phyloP scores from a whole-genome alignment of 2,329 filamentous ascomycete species.

The Sarocladium oryzae region DNA sequence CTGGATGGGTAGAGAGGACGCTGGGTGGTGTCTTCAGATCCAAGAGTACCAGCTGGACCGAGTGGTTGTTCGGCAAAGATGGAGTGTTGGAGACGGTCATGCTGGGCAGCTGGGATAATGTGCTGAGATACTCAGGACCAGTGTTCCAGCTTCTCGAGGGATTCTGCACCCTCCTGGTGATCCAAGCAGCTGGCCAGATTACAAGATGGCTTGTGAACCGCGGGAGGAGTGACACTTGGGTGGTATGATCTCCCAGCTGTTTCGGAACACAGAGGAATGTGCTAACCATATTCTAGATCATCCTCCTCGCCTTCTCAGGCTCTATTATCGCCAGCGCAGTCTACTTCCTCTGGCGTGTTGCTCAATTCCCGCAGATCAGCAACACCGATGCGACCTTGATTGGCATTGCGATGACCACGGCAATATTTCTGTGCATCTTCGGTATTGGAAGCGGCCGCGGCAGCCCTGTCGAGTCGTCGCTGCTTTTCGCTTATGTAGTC shows the following conservation, averaged over 20 bases:
- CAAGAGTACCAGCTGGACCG: conserved; percentile 59
- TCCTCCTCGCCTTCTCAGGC: conserved; percentile 78
- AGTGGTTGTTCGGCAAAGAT: conserved; percentile 85
- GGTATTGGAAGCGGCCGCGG: conserved; percentile 91
- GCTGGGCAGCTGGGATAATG: conserved; percentile 82
- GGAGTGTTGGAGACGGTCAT: conserved; percentile 74
- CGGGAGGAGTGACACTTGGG: conserved; percentile 91
- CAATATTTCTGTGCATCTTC: conserved; percentile 86
- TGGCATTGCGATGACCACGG: conserved; percentile 85
- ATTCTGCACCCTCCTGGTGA: conserved; percentile 92
- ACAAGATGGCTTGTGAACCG: conserved; percentile 92
- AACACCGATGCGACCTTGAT: conserved; percentile 91
- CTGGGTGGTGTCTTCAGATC: conserved; percentile 60
- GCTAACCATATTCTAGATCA: conserved; percentile 69
- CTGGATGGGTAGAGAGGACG: conserved; percentile 76
- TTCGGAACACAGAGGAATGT: no score
- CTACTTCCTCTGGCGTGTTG: conserved; percentile 94
- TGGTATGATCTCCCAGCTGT: no score
- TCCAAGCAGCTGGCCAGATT: conserved; percentile 90
- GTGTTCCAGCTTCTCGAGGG: conserved; percentile 93
- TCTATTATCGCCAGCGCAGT: conserved; percentile 89
- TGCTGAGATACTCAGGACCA: conserved; percentile 83
- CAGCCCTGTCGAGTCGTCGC: conserved; percentile 89
- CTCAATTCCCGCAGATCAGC: conserved; percentile 86
- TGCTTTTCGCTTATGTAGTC: conserved; percentile 96